These are phyloP conservation scores for Westerdykella ornata DNA, from an alignment of 2,329 filamentous ascomycete genomes.

Conservation along the genomic window DNA sequence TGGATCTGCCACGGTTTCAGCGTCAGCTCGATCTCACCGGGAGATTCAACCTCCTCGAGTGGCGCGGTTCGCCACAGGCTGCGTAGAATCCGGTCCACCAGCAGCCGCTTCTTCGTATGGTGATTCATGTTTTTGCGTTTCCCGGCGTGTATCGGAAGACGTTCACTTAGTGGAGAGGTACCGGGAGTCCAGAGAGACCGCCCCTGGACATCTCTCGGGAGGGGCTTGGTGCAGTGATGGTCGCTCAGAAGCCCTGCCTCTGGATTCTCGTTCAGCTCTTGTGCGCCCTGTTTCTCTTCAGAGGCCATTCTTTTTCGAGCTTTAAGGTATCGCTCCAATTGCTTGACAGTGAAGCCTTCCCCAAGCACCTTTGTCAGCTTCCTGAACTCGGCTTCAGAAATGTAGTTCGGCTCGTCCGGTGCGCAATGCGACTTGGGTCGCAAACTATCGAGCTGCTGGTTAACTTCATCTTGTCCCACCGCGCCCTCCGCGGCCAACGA, in stretches of 20 bases:
- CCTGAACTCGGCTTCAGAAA: constrained; percentile 21
- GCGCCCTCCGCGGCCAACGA: constrained; percentile 22
- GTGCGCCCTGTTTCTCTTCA: constrained; percentile 2
- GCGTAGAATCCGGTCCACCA: constrained; percentile 32
- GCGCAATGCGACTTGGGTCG: constrained; percentile 18
- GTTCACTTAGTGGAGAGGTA: constrained; percentile 17
- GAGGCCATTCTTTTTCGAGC: constrained; percentile 15
- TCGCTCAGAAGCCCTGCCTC: neutral
- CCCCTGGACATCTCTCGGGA: neutral
- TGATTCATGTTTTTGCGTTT: constrained; percentile 4
- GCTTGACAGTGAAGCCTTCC: constrained; percentile 23
- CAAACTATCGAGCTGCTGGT: constrained; percentile 26
- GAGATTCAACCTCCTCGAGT: constrained; percentile 32
- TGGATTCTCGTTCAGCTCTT: no score
- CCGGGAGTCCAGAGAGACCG: constrained; percentile 32
- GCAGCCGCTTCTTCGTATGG: constrained; percentile 21
- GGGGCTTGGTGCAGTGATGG: constrained; percentile 11
- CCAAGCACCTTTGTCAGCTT: constrained; percentile 20
- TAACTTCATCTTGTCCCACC: constrained; percentile 24
- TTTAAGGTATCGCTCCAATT: constrained; percentile 30
- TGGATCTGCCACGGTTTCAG: constrained; percentile 30
- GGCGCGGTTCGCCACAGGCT: constrained; percentile 28
- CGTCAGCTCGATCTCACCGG: constrained; percentile 31
- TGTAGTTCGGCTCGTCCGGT: constrained; percentile 22
- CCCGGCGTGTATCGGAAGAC: constrained; percentile 20